Evolutionary conservation across 176 grass and related monocot species (phyloP), one percentile per base, ranked within the genome.

Genomic region (Zizania latifolia): DNA sequence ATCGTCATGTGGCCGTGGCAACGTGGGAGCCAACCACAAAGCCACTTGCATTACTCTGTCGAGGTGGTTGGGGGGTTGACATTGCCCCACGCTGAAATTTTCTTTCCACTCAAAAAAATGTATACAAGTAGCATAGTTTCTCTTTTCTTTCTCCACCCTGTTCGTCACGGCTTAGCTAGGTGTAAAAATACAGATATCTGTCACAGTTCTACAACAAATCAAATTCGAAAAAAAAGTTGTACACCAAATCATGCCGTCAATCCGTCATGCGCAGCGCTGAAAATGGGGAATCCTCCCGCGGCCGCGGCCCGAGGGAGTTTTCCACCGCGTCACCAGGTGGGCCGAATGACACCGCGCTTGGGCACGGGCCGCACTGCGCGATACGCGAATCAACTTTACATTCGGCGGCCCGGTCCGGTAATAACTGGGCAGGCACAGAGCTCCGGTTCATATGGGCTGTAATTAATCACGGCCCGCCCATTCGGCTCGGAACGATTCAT

Each of bases 61-160:
- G 32, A 23, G 61, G 39, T 80, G 62, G 77, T 68, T 61, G 50
- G 61, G 4, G 30, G 8, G 23, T 48, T 74, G 75, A 85, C 60
- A 24, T 24, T 24, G 68, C 22, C 68, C 13, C 19, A 37, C 62
- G 76, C 29, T 31, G 21, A 53, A 28, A 56, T 27, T 41, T 64
- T 71, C 21, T 66, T 29, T 2, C 39, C 22, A 10, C 16, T 26
- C 22, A 1, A 8, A 48, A 34, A 34, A 9, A 63, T 59, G 1
- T 77, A 43, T 23, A 58, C 32, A 48, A 45, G 24, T 62, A 41
- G 63, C 48, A 59, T 53, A 38, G 22, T 31, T 60, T 1, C 14
- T 26, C 11, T 32, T 8, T 37, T 14, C 57, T 6, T 50, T 50
- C 7, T 39, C 68, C 32, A 2, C 6, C 24, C 8, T 84, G 27